phyloP scores from a whole-genome alignment of 2,329 filamentous ascomycete genomes.

The Alternaria tenuissima region DNA sequence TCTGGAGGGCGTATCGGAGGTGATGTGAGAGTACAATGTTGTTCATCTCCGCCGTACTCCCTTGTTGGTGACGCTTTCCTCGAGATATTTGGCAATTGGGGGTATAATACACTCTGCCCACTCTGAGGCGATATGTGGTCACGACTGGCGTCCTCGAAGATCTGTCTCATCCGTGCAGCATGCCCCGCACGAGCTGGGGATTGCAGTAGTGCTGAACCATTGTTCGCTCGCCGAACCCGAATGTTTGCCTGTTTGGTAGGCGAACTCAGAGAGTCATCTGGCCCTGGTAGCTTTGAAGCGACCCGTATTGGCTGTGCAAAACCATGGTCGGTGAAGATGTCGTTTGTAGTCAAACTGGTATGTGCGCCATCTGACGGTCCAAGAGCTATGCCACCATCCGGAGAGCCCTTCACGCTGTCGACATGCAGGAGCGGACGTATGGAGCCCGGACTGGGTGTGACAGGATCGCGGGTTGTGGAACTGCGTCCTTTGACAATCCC shows the following conservation, averaged over 20 bases:
- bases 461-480: conserved; percentile 2
- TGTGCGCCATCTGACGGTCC: not conserved
- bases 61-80: conserved; percentile 17
- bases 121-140: conserved; percentile 2
- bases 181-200: conserved; percentile 44
- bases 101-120: conserved; percentile 20
- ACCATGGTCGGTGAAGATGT: conserved; percentile 1
- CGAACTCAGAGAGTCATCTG: not conserved
- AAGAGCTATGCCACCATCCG: conserved; percentile 12
- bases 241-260: conserved; percentile 28
- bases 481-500: conserved; percentile 4
- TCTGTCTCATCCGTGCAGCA: conserved; percentile 37
- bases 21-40: not conserved
- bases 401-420: conserved; percentile 4
- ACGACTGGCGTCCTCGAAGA: conserved; percentile 34
- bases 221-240: conserved; percentile 33
- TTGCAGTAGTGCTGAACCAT: conserved; percentile 27
- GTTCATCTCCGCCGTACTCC: not conserved
- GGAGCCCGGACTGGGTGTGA: conserved; percentile 4
- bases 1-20: not conserved
- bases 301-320: not conserved
- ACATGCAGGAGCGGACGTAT: not conserved
- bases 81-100: conserved; percentile 37
- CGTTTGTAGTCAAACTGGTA: not conserved
- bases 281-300: not conserved